These are phyloP conservation scores for Xanthoconium separans DNA, from an alignment of 1,284 basidiomycete species.

Conservation along the genomic window DNA sequence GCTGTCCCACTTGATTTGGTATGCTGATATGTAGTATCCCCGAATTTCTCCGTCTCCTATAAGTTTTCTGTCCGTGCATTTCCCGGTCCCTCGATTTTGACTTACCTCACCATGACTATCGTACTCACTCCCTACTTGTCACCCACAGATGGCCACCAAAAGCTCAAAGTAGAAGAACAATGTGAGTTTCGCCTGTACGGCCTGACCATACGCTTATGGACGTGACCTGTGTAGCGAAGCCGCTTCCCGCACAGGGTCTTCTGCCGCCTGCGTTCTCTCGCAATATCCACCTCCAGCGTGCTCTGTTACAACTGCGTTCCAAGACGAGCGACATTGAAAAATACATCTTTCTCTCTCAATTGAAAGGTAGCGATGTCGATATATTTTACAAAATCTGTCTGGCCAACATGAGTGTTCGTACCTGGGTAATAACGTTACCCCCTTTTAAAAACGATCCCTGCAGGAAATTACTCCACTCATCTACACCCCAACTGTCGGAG, in stretches of 20 bases:
- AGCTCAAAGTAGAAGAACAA: conserved; percentile 58
- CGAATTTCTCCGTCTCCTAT: conserved; percentile 16
- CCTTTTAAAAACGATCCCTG: background rate
- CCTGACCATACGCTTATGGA: conserved; percentile 1
- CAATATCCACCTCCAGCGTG: conserved; percentile 56
- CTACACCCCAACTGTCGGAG: conserved; percentile 92
- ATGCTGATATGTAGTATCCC: conserved; percentile 4
- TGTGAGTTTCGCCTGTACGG: conserved; percentile 40
- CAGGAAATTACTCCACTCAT: conserved; percentile 81
- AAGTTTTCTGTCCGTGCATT: background rate
- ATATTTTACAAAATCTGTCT: conserved; percentile 77
- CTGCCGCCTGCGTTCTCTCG: conserved; percentile 62
- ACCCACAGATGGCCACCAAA: conserved; percentile 56
- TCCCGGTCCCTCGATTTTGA: background rate
- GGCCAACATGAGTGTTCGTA: conserved; percentile 49
- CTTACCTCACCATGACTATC: conserved; percentile 49
- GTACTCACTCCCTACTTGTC: conserved; percentile 69
- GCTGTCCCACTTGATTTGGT: conserved; percentile 4
- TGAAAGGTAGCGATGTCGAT: conserved; percentile 69
- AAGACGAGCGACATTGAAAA: conserved; percentile 77
- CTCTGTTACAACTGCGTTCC: conserved; percentile 67
- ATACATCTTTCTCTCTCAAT: conserved; percentile 76
- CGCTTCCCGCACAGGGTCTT: conserved; percentile 55
- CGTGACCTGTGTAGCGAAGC: conserved; percentile 37
- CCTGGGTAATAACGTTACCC: background rate